Conservation (phyloP, 1,139 yeast genomes). For the Ogataea hybrid region DNA sequence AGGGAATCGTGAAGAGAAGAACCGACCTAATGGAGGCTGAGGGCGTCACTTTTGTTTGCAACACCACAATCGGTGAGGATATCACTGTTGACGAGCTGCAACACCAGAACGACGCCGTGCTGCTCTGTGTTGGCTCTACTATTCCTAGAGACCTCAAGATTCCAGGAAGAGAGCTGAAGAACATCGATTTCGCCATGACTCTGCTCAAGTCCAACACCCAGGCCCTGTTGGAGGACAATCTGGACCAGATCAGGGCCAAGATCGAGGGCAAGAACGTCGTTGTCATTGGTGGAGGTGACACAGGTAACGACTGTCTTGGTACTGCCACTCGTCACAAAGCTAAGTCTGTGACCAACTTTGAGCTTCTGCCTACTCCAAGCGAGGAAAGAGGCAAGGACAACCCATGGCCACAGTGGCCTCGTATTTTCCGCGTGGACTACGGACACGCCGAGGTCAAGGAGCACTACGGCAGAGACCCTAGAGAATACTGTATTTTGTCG, state of each 20-base stretch:
- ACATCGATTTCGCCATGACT: conserved; percentile 94
- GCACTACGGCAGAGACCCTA: conserved; percentile 96
- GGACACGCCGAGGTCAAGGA: conserved; percentile 95
- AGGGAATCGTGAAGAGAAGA: conserved; percentile 89
- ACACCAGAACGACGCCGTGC: conserved; percentile 70
- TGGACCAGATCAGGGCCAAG: conserved; percentile 70
- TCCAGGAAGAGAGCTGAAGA: conserved; percentile 88
- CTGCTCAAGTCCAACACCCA: conserved; percentile 85
- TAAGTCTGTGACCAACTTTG: conserved; percentile 92
- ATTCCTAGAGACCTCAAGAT: conserved; percentile 93
- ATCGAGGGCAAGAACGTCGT: conserved; percentile 86
- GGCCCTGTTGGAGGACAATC: conserved; percentile 78
- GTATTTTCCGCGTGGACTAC: conserved; percentile 95
- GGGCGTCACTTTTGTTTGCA: conserved; percentile 77
- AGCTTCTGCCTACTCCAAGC: conserved; percentile 91
- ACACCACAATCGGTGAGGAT: conserved; percentile 83
- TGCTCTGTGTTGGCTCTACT: conserved; percentile 94
- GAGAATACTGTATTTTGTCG: conserved; percentile 92
- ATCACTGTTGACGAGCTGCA: conserved; percentile 67
- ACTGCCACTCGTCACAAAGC: conserved; percentile 98
- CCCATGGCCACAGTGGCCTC: conserved; percentile 99
- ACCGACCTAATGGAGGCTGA: conserved; percentile 87
- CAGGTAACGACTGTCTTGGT: conserved; percentile 99
- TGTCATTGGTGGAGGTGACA: conserved; percentile 99
- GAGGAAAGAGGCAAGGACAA: conserved; percentile 84